phyloP scores from a whole-genome alignment of 2,329 filamentous ascomycete species.

The Hypoxylon sp. region DNA sequence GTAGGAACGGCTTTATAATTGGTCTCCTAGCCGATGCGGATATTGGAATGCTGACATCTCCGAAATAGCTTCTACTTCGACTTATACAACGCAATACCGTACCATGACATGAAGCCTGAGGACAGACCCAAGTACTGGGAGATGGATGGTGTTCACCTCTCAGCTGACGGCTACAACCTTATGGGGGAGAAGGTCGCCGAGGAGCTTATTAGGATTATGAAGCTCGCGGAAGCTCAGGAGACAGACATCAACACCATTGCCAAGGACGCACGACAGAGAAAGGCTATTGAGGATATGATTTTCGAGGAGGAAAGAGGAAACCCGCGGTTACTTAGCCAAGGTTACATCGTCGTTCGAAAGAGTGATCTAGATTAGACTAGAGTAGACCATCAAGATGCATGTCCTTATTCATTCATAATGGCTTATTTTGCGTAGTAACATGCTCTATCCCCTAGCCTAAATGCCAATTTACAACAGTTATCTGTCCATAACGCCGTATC shows the following conservation, averaged over 20 bases:
- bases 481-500: slow-evolving; percentile 37
- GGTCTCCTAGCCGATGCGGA: too few relatives aligned
- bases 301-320: slow-evolving; percentile 68
- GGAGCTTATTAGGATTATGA: slow-evolving; percentile 64
- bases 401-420: slow-evolving; percentile 25
- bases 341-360: slow-evolving; percentile 68
- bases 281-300: slow-evolving; percentile 57
- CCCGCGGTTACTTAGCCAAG: slow-evolving; percentile 63
- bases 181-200: slow-evolving; percentile 72
- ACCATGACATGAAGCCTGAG: slow-evolving; percentile 62
- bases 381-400: slow-evolving; percentile 38
- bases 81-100: slow-evolving; percentile 68
- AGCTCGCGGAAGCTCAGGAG: slow-evolving; percentile 52
- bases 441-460: slow-evolving; percentile 14
- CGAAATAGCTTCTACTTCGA: slow-evolving; percentile 68
- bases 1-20: background rate
- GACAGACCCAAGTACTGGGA: slow-evolving; percentile 69
- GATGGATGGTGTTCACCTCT: slow-evolving; percentile 71
- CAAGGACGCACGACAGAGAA: slow-evolving; percentile 48
- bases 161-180: slow-evolving; percentile 70
- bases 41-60: slow-evolving; percentile 9
- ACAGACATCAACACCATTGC: slow-evolving; percentile 53
- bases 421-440: slow-evolving; percentile 11
- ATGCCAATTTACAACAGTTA: slow-evolving; percentile 4
- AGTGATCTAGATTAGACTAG: slow-evolving; percentile 64